Evolutionary conservation across 495 filamentous ascomycete genomes (phyloP), one percentile per base, ranked within the genome.

Genomic region (Cercophora samala): DNA sequence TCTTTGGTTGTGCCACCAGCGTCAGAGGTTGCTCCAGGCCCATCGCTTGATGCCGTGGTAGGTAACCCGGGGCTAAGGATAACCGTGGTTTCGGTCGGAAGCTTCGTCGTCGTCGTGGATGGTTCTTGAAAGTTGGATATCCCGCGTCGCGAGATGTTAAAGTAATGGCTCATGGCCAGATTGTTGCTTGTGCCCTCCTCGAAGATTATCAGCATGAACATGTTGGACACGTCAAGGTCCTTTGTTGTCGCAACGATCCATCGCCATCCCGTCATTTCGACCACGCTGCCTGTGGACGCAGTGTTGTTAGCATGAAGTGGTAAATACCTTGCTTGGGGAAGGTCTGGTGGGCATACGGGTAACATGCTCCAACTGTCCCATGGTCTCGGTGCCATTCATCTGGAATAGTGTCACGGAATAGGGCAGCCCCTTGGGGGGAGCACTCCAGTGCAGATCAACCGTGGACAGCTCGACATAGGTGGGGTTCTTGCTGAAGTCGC

Each of bases 401-500:
- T 58, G 54, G 54, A 58, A 58, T 21, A 58, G 13, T 17, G 23
- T 24, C 19, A 58, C 54, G 8, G 54, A 58, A 58, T 24, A 58
- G 23, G 54, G 54, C 19, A 58, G 5, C 2, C 54, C 54, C 54
- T 58, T 58, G 8, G 54, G 54, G 3, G 19, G 54, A 21, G 19
- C 54, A 13, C 19, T 58, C 54, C 54, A 58, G 6, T 21, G 19
- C 18, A 58, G 23, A 23, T 58, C 54, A 24, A 58, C 23, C 9
- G 54, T 58, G 54, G 19, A 21, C 19, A 22, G 13, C 23, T 58
- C 54, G 5, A 22, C 23, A 24, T 58, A 58, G 5, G 23, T 58
- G 54, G 54, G 54, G 23, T 58, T 58, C 19, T 58, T 58, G 54
- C 54, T 58, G 23, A 58, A 58, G 19, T 58, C 54, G 54, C 23